These are phyloP conservation scores for Aureobasidium melanogenum DNA, from an alignment of 2,329 filamentous ascomycete species.

Conservation along the genomic window DNA sequence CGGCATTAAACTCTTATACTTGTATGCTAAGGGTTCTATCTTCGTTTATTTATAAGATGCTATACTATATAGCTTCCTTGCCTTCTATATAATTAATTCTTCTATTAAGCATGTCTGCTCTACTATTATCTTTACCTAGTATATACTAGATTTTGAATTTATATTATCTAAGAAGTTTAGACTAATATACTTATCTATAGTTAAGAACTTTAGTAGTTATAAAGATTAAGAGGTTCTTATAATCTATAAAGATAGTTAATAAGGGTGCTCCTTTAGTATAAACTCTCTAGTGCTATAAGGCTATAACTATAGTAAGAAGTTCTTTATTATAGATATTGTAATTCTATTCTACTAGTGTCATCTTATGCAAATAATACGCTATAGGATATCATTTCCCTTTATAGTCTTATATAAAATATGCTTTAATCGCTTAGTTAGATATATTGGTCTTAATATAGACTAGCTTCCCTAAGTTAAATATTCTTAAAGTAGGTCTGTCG, in stretches of 20 bases:
- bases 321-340: constrained; percentile 13
- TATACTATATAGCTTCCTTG: background rate
- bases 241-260: constrained; percentile 1
- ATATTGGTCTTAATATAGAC: background rate
- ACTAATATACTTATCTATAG: constrained; percentile 10
- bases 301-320: constrained; percentile 1
- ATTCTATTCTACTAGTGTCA: constrained; percentile 14
- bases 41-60: background rate
- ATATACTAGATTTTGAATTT: constrained; percentile 12
- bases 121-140: background rate
- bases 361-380: constrained; percentile 15
- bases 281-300: constrained; percentile 12
- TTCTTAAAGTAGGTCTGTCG: too few relatives aligned
- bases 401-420: constrained; percentile 6
- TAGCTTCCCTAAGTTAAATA: too few relatives aligned
- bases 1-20: constrained; percentile 1
- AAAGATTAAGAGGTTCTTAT: constrained; percentile 16
- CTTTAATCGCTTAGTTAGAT: background rate
- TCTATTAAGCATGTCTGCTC: too few relatives aligned
- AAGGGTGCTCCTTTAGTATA: background rate
- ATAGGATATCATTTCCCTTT: constrained; percentile 12
- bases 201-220: constrained; percentile 14
- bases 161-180: constrained; percentile 11
- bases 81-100: constrained; percentile 9
- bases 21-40: constrained; percentile 12